Evolutionary conservation across 441 rosid species (phyloP).

Genomic region (Croton laevigatus): DNA sequence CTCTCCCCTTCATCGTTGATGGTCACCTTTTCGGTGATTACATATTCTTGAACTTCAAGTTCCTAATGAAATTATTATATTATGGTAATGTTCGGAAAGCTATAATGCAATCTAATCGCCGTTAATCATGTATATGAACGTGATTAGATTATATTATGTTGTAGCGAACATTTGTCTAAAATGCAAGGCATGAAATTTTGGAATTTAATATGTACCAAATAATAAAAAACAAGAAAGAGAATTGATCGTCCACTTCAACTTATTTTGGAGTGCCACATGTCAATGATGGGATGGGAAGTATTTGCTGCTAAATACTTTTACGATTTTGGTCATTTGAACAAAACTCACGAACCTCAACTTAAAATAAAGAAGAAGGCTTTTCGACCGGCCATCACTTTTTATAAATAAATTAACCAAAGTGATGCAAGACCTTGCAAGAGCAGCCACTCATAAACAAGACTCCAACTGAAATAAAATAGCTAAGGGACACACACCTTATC

Average conservation of each 20-base stretch:
- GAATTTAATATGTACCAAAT: neutral
- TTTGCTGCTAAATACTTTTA: neutral
- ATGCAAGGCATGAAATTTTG: neutral
- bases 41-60: too few relatives aligned
- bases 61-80: too few relatives aligned
- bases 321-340: neutral
- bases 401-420: neutral
- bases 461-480: slow-evolving; percentile 1
- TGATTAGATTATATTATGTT: too few relatives aligned
- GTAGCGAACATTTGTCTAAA: neutral
- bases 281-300: neutral
- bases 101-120: too few relatives aligned
- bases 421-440: neutral
- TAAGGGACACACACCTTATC: slow-evolving; percentile 52
- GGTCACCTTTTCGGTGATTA: too few relatives aligned
- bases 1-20: too few relatives aligned
- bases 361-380: neutral
- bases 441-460: neutral
- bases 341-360: neutral
- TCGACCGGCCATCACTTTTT: neutral
- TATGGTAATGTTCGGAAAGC: too few relatives aligned
- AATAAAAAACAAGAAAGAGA: neutral
- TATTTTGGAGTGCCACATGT: neutral
- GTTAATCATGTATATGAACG: too few relatives aligned
- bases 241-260: neutral